Evolutionary conservation across 495 filamentous ascomycete genomes (phyloP), one percentile per base, ranked within the genome.

Genomic region (Polyplosphaeria fusca): DNA sequence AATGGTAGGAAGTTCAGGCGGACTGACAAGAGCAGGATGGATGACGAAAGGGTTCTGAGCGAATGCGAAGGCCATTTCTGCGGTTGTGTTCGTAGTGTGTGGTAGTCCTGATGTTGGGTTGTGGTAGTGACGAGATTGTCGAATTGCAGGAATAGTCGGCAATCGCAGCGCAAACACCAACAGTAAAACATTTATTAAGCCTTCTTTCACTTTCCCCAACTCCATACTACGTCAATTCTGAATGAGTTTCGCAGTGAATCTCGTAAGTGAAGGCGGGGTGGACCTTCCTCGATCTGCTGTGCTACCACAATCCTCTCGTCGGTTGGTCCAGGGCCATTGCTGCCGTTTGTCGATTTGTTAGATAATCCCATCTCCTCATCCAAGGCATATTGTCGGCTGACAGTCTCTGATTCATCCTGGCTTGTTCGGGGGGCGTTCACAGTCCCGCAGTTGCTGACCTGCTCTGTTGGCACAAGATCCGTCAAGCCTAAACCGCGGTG

Each of bases 201-300:
- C n/a, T n/a, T n/a, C n/a, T n/a, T n/a, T n/a, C n/a, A n/a, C n/a
- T n/a, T n/a, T n/a, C n/a, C n/a, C n/a, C n/a, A n/a, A n/a, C n/a
- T n/a, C 30, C 39, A 42, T 11, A 42, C 20, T 19, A 5, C 19
- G 18, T 13, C 9, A 5, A 42, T 19, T 12, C 19, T 37, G 18
- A 50, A 50, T 18, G 28, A 37, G 22, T 50, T 40, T 19, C 22
- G 5, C 32, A 57, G 20, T n/a, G 22, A 39, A 23, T 57, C 44
- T 1, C 53, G 45, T 13, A 57, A 16, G 1, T 40, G 1, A 14
- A 57, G 24, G 14, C 43, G 43, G 2, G 55, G 55, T 16, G 46
- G 55, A 3, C 46, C 55, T 44, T 62, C 59, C 20, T n/a, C 14
- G 18, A 14, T 19, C 14, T 62, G 24, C 42, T 62, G 38, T 22